These are phyloP conservation scores for Alopecurus myosuroides DNA, from an alignment of 176 grass and related monocot genomes.

Conservation along the genomic window DNA sequence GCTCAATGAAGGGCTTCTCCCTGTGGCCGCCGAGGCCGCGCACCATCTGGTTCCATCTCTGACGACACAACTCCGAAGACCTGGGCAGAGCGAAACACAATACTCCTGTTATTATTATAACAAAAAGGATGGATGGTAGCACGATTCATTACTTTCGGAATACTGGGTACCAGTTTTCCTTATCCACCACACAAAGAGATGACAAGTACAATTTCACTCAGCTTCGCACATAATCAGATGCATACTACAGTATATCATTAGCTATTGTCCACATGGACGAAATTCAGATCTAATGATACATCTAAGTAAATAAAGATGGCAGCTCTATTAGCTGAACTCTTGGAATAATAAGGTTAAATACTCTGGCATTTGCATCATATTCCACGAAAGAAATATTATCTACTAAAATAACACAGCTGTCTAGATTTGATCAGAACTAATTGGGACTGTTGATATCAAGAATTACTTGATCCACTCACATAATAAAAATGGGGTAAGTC, in stretches of 20 bases:
- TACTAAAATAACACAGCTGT: too few relatives aligned
- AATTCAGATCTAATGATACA: too few relatives aligned
- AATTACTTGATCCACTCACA: too few relatives aligned
- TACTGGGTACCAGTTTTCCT: too few relatives aligned
- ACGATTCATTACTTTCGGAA: too few relatives aligned
- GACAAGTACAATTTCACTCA: too few relatives aligned
- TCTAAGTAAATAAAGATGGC: not conserved
- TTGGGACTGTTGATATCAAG: too few relatives aligned
- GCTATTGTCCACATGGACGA: too few relatives aligned
- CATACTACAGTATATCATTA: too few relatives aligned
- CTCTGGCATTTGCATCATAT: not conserved
- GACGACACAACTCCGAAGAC: constrained; percentile 55
- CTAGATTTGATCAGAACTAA: too few relatives aligned
- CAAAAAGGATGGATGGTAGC: not conserved
- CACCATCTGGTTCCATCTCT: constrained; percentile 73
- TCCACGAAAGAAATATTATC: too few relatives aligned
- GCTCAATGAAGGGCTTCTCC: constrained; percentile 71
- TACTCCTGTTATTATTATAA: not conserved
- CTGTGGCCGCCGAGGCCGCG: constrained; percentile 44
- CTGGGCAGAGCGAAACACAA: constrained; percentile 25
- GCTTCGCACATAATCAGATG: too few relatives aligned
- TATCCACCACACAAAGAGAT: not conserved
- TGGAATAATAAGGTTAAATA: not conserved
- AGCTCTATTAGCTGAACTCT: not conserved
- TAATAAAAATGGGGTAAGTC: not conserved